Evolutionary conservation across 768 basidiomycete species (phyloP).

Genomic region (Leccinum arenicola): DNA sequence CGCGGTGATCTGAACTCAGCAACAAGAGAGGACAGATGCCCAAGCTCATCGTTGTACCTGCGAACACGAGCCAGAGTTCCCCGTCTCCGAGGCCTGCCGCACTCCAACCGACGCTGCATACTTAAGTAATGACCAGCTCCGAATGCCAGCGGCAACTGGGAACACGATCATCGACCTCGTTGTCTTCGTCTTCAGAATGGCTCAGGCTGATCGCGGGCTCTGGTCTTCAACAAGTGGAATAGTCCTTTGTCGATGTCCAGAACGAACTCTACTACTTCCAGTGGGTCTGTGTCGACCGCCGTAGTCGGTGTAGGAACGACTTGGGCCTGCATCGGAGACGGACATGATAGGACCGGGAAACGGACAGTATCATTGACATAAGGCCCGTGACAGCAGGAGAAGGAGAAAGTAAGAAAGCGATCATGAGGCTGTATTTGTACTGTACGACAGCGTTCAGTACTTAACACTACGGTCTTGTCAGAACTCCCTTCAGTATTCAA

Average conservation of each 20-base stretch:
- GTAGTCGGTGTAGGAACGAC: no score
- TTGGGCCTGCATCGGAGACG: no score
- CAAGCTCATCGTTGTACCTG: conserved; percentile 45
- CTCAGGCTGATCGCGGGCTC: background rate
- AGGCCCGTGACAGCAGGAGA: no score
- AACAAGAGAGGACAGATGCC: conserved; percentile 69
- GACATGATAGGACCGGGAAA: no score
- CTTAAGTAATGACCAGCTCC: conserved; percentile 21
- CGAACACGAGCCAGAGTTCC: conserved; percentile 36
- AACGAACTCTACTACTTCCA: background rate
- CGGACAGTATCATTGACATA: no score
- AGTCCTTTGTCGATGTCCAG: background rate
- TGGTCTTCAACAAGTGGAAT: background rate
- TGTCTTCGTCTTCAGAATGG: conserved; percentile 17
- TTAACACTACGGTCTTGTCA: no score
- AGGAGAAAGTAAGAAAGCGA: no score
- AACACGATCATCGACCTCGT: background rate
- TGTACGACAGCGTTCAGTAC: no score
- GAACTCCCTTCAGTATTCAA: no score
- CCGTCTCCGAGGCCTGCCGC: conserved; percentile 10
- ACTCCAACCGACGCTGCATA: conserved; percentile 47
- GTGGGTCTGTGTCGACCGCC: background rate
- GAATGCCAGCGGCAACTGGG: background rate
- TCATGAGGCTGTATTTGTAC: no score
- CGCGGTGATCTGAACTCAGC: conserved; percentile 34